Conservation (phyloP, 352 stramenopile species). For the Phytophthora pisi region DNA sequence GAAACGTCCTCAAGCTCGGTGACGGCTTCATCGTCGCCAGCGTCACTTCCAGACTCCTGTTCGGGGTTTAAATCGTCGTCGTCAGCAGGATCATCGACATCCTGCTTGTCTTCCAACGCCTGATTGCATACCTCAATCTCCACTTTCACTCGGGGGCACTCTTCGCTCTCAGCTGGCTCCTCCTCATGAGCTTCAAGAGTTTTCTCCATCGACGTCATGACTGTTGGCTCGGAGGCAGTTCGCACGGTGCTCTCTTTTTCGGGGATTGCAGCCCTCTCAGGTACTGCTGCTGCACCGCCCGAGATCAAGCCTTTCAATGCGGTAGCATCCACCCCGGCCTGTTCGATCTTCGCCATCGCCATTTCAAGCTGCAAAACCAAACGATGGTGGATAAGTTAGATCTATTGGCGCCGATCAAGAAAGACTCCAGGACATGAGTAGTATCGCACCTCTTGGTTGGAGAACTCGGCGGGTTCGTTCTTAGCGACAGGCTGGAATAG, state of each 20-base stretch:
- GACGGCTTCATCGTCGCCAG: constrained; percentile 13
- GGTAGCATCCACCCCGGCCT: constrained; percentile 58
- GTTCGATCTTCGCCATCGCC: constrained; percentile 72
- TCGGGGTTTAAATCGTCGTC: constrained; percentile 30
- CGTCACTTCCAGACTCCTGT: constrained; percentile 25
- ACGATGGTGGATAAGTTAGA: neutral
- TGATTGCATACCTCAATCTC: constrained; percentile 40
- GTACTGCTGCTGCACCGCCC: neutral
- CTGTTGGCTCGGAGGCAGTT: neutral
- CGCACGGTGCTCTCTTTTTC: constrained; percentile 21
- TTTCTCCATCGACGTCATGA: constrained; percentile 10
- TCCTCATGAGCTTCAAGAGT: constrained; percentile 17
- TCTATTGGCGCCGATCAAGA: neutral
- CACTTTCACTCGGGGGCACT: constrained; percentile 5
- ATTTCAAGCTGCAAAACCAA: constrained; percentile 54
- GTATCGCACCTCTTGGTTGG: constrained; percentile 62
- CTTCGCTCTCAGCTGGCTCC: constrained; percentile 19
- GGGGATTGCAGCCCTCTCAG: constrained; percentile 11
- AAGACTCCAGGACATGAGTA: neutral
- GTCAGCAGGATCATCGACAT: constrained; percentile 33
- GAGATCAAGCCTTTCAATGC: constrained; percentile 49
- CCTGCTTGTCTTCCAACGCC: constrained; percentile 32
- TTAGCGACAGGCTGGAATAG: constrained; percentile 51
- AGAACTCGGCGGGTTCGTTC: constrained; percentile 53
- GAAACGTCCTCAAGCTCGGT: constrained; percentile 8